Conservation (phyloP, 2,329 filamentous ascomycete genomes). For the Ophiostoma sp. region DNA sequence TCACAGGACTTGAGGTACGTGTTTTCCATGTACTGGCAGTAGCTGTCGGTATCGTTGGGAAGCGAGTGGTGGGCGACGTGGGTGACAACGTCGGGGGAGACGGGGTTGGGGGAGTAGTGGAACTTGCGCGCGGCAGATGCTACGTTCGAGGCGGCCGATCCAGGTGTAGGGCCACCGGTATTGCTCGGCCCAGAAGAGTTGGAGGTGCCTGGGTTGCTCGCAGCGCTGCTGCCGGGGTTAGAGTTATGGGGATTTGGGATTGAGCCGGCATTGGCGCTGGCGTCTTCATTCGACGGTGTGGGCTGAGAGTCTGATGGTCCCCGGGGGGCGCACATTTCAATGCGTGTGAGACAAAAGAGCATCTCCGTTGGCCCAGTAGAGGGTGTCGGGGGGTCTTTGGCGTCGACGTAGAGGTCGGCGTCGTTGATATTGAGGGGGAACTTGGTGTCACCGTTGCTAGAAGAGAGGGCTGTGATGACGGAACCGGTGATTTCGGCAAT, state of each 20-base stretch:
- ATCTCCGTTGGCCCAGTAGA: slow-evolving; percentile 54
- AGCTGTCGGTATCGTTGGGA: slow-evolving; percentile 48
- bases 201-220: slow-evolving; percentile 23
- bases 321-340: slow-evolving; percentile 45
- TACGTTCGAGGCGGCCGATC: slow-evolving; percentile 29
- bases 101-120: slow-evolving; percentile 35
- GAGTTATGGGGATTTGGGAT: not conserved
- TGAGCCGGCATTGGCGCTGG: not conserved
- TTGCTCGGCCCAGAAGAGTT: not conserved
- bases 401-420: slow-evolving; percentile 52
- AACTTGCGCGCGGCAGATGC: slow-evolving; percentile 29
- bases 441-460: slow-evolving; percentile 49
- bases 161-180: slow-evolving; percentile 28
- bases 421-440: slow-evolving; percentile 59
- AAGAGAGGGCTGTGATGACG: slow-evolving; percentile 50
- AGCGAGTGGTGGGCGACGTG: slow-evolving; percentile 49
- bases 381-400: slow-evolving; percentile 48
- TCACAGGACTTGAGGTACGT: slow-evolving; percentile 54
- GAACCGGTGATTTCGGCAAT: slow-evolving; percentile 62
- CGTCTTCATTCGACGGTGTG: not conserved
- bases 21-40: slow-evolving; percentile 51
- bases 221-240: not conserved
- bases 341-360: slow-evolving; percentile 53
- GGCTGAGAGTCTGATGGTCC: not conserved
- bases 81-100: slow-evolving; percentile 41